Percentiles rank a stretch among this genome's conserved stretches.
These are phyloP conservation scores for Didymella pomorum DNA, from an alignment of 2,329 filamentous ascomycete genomes.

Conservation along the genomic window DNA sequence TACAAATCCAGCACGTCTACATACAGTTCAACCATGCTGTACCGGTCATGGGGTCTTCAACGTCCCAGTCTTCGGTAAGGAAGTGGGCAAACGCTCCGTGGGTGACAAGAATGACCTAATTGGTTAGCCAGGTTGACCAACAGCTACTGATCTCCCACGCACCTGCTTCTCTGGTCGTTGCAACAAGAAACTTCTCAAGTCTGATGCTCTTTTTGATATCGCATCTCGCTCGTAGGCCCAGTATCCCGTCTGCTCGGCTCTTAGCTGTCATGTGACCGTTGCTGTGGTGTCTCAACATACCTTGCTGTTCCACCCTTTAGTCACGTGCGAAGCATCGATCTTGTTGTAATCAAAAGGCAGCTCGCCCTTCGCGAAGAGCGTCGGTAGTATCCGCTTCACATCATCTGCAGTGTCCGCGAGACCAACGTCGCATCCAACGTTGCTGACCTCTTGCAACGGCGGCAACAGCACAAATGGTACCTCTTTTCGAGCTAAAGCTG, in stretches of 20 bases:
- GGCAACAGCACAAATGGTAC: slow-evolving; percentile 70
- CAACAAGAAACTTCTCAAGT: slow-evolving; percentile 40
- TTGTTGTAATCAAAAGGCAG: slow-evolving; percentile 56
- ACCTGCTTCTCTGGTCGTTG: slow-evolving; percentile 41
- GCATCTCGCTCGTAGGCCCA: slow-evolving; percentile 42
- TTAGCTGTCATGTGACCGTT: slow-evolving; percentile 16
- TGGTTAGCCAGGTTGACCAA: slow-evolving; percentile 34
- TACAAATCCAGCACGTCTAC: slow-evolving; percentile 2
- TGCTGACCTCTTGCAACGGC: slow-evolving; percentile 79
- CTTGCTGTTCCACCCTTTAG: slow-evolving; percentile 77
- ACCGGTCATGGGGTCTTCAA: slow-evolving; percentile 39
- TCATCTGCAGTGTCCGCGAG: slow-evolving; percentile 51
- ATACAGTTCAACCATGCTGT: slow-evolving; percentile 46
- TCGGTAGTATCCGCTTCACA: slow-evolving; percentile 52
- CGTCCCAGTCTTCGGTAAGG: slow-evolving; percentile 77
- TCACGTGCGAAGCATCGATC: slow-evolving; percentile 69
- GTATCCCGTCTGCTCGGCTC: slow-evolving; percentile 34
- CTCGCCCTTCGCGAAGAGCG: slow-evolving; percentile 64
- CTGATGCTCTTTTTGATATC: slow-evolving; percentile 40
- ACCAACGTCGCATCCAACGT: slow-evolving; percentile 79
- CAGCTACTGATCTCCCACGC: not conserved
- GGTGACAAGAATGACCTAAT: slow-evolving; percentile 76
- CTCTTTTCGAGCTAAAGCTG: slow-evolving; percentile 47
- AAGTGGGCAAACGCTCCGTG: slow-evolving; percentile 88
- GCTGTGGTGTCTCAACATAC: slow-evolving; percentile 22